Conservation (phyloP, 192 early-diverging fungal species). For the Irineochytrium annulatum region DNA sequence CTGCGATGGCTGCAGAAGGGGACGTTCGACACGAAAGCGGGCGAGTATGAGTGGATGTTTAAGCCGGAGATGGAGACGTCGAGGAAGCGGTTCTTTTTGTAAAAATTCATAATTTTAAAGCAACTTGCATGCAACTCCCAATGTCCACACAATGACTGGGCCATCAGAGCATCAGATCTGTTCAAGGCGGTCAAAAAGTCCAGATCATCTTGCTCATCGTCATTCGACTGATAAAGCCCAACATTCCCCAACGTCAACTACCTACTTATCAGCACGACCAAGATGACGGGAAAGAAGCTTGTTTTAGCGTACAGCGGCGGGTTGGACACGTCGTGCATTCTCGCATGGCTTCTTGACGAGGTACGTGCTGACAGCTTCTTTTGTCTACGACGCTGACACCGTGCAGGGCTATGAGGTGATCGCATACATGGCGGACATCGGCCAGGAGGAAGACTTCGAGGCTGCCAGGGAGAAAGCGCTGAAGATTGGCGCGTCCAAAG, state of each 20-base stretch:
- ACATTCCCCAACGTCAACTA: too few relatives aligned
- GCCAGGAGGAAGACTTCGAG: slow-evolving; percentile 98
- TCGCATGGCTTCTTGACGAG: slow-evolving; percentile 96
- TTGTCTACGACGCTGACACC: slow-evolving; percentile 2
- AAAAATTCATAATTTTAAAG: too few relatives aligned
- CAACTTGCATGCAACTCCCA: too few relatives aligned
- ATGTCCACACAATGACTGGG: too few relatives aligned
- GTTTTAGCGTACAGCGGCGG: slow-evolving; percentile 96
- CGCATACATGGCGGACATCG: slow-evolving; percentile 96
- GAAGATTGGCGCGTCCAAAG: slow-evolving; percentile 85
- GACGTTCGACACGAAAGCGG: slow-evolving; percentile 79
- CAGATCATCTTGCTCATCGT: too few relatives aligned
- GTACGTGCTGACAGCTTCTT: slow-evolving; percentile 13
- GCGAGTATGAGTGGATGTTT: slow-evolving; percentile 96
- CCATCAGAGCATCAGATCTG: too few relatives aligned
- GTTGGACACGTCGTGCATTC: slow-evolving; percentile 98
- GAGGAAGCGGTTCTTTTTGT: slow-evolving; percentile 76
- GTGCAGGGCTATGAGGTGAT: slow-evolving; percentile 89
- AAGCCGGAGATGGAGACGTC: slow-evolving; percentile 87
- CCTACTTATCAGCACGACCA: too few relatives aligned
- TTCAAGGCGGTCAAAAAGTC: too few relatives aligned
- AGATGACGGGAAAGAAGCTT: too few relatives aligned
- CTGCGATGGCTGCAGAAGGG: slow-evolving; percentile 94
- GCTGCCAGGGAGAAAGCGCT: slow-evolving; percentile 90
- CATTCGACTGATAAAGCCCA: too few relatives aligned